Evolutionary conservation across 768 basidiomycete species (phyloP), one percentile per base, ranked within the genome.

Genomic region (Mycena venus): DNA sequence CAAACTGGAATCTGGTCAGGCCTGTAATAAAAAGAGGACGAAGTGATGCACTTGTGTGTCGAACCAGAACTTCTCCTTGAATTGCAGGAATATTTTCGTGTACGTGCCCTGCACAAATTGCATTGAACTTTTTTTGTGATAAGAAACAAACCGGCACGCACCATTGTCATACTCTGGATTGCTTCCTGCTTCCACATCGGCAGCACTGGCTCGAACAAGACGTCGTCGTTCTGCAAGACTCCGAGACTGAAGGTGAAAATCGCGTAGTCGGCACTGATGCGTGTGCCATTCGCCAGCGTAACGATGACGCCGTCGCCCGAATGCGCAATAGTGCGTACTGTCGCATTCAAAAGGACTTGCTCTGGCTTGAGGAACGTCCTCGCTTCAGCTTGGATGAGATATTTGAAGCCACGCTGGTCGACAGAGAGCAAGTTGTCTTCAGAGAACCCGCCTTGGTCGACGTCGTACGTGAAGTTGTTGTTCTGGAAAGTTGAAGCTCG

Each of bases 191-290:
- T 93, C 85, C 88, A 93, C 12, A 77, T 83, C 1, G 92, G 93
- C 23, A 93, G 79, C 11, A 81, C 27, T 2, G 93, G 93, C 49
- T 86, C 78, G 75, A 92, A 94, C 88, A 72, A 73, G 90, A 94
- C 89, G 70, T 93, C 92, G 34, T 87, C 83, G 68, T 92, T 85
- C 82, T 94, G 93, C 67, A 94, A 83, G 9, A 94, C 93, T 0
- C 93, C 93, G 1, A 92, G 79, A 73, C 92, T 93, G 82, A 94
- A 94, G 0, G 93, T 94, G 73, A 89, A 90, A 32, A 94, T 78
- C 3, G 89, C 91, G 78, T 92, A 90, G 63, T 92, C 88, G 17
- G 87, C 91, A 17, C 80, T 83, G 27, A 93, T 77, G 2, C 49
- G 82, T 34, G 81, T 73, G 1, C 90, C 91, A 68, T 86, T 82